Percentiles rank a stretch among this genome's conserved stretches.
Conservation (phyloP, 768 basidiomycete genomes). For the Kondoa subrosea region DNA sequence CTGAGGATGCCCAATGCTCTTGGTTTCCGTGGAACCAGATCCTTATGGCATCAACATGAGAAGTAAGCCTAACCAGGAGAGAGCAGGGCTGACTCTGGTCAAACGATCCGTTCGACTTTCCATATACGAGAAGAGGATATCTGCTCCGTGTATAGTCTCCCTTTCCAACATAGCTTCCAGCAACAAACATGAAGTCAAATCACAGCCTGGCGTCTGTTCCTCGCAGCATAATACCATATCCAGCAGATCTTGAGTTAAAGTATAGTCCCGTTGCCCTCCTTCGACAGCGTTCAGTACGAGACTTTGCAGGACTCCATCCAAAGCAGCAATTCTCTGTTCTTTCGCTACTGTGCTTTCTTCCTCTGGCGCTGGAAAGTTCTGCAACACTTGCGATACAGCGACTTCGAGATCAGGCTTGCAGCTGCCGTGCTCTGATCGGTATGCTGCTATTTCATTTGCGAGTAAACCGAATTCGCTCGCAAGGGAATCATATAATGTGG, state of each 20-base stretch:
- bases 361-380: background rate
- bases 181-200: background rate
- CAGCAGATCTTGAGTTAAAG: background rate
- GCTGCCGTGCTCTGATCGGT: background rate
- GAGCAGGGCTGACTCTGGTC: constrained; percentile 34
- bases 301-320: background rate
- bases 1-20: constrained; percentile 71
- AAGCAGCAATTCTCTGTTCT: background rate
- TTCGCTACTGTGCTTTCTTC: background rate
- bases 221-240: background rate
- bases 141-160: constrained; percentile 69
- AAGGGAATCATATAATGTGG: background rate
- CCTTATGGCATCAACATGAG: constrained; percentile 23
- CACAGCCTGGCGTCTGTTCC: background rate
- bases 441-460: background rate
- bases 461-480: background rate
- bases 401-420: background rate
- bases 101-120: constrained; percentile 53
- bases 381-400: background rate
- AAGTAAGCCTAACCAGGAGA: background rate
- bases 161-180: constrained; percentile 46
- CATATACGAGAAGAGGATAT: constrained; percentile 75
- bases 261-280: background rate
- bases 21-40: constrained; percentile 68
- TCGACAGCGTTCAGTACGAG: background rate